These are phyloP conservation scores for Achlya hypogyna DNA, from an alignment of 352 stramenopile genomes.

Conservation along the genomic window DNA sequence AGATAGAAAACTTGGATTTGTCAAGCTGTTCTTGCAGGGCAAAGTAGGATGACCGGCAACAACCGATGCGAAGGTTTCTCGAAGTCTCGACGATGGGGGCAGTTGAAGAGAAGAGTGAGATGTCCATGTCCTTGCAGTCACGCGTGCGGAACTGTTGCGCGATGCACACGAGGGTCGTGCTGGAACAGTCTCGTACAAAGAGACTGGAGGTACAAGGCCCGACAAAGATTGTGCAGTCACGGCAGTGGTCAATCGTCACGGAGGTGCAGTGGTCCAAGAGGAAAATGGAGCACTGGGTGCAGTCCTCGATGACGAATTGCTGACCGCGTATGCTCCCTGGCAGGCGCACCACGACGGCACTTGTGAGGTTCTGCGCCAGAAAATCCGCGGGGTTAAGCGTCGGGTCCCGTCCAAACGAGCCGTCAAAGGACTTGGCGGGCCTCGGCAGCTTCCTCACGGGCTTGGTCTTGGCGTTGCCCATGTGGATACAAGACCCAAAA, in stretches of 20 bases:
- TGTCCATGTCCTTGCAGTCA: constrained; percentile 49
- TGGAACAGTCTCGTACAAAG: constrained; percentile 57
- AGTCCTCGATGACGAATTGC: constrained; percentile 74
- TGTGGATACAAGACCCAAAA: too few species aligned
- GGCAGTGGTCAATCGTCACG: constrained; percentile 66
- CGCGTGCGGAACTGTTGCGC: constrained; percentile 66
- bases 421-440: constrained; percentile 2
- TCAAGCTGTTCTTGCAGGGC: constrained; percentile 60
- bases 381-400: constrained; percentile 61
- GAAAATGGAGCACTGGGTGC: constrained; percentile 64
- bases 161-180: constrained; percentile 50
- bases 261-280: constrained; percentile 65
- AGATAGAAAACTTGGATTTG: constrained; percentile 55
- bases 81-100: constrained; percentile 69
- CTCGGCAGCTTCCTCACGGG: not conserved
- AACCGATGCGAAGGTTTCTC: constrained; percentile 44
- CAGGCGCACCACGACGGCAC: constrained; percentile 37
- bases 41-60: constrained; percentile 59
- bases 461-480: constrained; percentile 2
- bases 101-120: constrained; percentile 58
- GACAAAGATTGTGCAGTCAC: constrained; percentile 60
- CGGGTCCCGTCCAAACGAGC: constrained; percentile 51
- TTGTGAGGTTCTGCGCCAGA: constrained; percentile 42
- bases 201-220: constrained; percentile 58
- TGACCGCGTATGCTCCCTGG: constrained; percentile 60